Base-by-base conservation (phyloP, 2,329 filamentous ascomycete genomes). In the Aspergillus intermedius region DNA sequence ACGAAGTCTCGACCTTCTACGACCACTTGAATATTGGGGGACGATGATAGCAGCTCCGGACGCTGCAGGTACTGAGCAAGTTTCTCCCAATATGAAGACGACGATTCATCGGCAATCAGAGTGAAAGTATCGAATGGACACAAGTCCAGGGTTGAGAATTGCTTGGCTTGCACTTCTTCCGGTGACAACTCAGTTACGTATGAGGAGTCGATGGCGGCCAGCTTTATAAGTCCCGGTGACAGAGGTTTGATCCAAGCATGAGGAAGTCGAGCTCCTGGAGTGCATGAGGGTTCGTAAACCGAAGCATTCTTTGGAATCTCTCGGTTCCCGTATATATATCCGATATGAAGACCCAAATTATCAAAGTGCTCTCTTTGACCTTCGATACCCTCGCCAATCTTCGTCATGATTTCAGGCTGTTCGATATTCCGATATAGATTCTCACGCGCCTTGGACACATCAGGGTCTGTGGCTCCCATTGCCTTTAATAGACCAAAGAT, bases 271-370 rank as follows among this genome's bases (percentile, higher is more conserved):
- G 70, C 72, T 0, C 73, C 71, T 0, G 60, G 46, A 0, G 61
- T 49, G 49, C 69, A 73, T n/a, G 64, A 64, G 2, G 69, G 63
- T 1, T 52, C 56, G 48, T 66, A 75, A 1, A 59, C 39, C 0
- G 71, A 74, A 1, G 70, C 71, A 51, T 69, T 62, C 0, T 57
- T 37, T 0, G 70, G 71, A 3, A 65, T 57, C 5, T 57, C 44
- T 1, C 48, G 56, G 12, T 59, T 55, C 2, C 70, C 70, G 50
- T 75, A 74, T 0, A 74, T 62, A 46, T 74, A 74, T 1, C 72
- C 71, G 45, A 75, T 72, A 44, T 75, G 72, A 5, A 75, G 59
- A 32, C 66, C 68, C 5, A 73, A 63, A 43, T 73, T 72, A 46
- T 73, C 68, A 45, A 74, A 74, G 49, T 74, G 71, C 28, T 74